Conservation (phyloP, 2,329 filamentous ascomycete genomes). For the Grosmannia huntii region DNA sequence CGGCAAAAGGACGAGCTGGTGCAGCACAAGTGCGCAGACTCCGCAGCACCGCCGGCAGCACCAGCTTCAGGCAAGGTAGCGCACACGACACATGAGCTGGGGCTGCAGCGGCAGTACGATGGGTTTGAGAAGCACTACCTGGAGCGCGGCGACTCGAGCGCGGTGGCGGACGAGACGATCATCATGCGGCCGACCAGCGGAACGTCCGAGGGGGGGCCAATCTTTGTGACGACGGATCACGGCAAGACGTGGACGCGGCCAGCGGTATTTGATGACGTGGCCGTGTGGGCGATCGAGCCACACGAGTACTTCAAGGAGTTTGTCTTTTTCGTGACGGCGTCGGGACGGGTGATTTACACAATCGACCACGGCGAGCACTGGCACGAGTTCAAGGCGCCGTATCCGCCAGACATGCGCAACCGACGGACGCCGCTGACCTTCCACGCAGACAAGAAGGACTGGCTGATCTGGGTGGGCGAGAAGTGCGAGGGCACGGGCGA, state of each 20-base stretch:
- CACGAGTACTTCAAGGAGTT: conserved; percentile 74
- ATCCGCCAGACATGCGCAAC: conserved; percentile 27
- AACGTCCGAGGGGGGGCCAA: conserved; percentile 41
- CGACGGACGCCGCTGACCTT: conserved; percentile 50
- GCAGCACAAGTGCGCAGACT: conserved; percentile 60
- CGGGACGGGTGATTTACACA: conserved; percentile 61
- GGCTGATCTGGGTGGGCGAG: conserved; percentile 81
- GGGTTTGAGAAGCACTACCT: conserved; percentile 57
- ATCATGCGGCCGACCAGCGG: conserved; percentile 36
- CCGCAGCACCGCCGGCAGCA: conserved; percentile 29
- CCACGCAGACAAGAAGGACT: conserved; percentile 74
- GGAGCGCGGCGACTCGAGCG: conserved; percentile 56
- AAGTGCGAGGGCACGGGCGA: conserved; percentile 45
- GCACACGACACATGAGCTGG: conserved; percentile 33
- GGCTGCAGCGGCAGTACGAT: conserved; percentile 47
- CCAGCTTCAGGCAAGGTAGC: conserved; percentile 56
- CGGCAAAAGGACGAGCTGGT: conserved; percentile 58
- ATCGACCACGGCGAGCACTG: conserved; percentile 65
- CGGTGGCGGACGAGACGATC: conserved; percentile 55
- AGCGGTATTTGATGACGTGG: conserved; percentile 52
- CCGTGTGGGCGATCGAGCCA: conserved; percentile 58
- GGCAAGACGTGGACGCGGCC: conserved; percentile 68
- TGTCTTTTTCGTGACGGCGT: conserved; percentile 70
- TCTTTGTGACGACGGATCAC: conserved; percentile 72
- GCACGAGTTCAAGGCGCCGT: conserved; percentile 58